Conservation (phyloP, 768 basidiomycete genomes). For the Naganishia friedmannii region DNA sequence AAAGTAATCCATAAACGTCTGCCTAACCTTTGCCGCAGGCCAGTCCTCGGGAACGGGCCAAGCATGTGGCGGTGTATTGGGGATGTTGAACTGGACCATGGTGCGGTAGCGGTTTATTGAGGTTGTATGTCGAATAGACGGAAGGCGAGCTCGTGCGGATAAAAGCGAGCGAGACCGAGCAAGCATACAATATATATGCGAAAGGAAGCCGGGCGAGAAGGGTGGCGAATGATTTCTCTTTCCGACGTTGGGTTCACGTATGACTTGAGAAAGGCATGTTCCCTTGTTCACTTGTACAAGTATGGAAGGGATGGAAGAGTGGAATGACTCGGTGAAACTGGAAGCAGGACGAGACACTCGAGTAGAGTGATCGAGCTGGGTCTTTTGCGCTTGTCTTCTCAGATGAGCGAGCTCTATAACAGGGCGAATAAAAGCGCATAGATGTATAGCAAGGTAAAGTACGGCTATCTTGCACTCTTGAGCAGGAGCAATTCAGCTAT, state of each 20-base stretch:
- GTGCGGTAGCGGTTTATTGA: not conserved
- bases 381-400: slow-evolving; percentile 1
- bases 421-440: not conserved
- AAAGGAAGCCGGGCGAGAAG: not conserved
- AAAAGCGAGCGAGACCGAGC: not conserved
- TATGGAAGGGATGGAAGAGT: not conserved
- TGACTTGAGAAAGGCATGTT: not conserved
- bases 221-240: not conserved
- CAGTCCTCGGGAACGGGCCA: slow-evolving; percentile 56
- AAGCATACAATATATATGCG: slow-evolving; percentile 4
- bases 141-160: slow-evolving; percentile 21
- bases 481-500: no score
- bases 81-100: slow-evolving; percentile 31
- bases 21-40: slow-evolving; percentile 77
- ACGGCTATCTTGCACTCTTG: not conserved
- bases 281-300: not conserved
- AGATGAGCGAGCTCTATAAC: not conserved
- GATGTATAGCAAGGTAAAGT: not conserved
- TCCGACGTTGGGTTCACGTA: not conserved
- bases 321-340: slow-evolving; percentile 1
- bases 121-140: not conserved
- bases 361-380: slow-evolving; percentile 1
- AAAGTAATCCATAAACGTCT: slow-evolving; percentile 91
- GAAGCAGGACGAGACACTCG: not conserved
- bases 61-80: slow-evolving; percentile 40